These are phyloP conservation scores for Boletus coccyginus DNA, from an alignment of 768 basidiomycete genomes.

Conservation along the genomic window DNA sequence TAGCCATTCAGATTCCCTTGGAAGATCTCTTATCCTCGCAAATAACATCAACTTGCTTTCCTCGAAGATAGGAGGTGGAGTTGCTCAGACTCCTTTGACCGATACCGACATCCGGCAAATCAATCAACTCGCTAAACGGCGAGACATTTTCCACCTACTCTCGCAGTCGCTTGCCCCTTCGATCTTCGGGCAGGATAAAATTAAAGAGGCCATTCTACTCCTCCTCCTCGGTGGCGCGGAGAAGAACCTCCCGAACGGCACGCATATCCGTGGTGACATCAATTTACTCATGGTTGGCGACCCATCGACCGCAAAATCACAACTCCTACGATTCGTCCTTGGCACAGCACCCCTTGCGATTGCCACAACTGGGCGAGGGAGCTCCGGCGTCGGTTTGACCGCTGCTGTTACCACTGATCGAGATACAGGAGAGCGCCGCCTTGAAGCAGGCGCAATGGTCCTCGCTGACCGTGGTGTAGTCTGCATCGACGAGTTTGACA, in stretches of 20 bases:
- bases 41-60: conserved; percentile 95
- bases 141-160: conserved; percentile 82
- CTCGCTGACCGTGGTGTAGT: conserved; percentile 98
- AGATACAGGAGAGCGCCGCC: conserved; percentile 93
- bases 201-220: conserved; percentile 91
- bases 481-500: conserved; percentile 99
- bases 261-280: conserved; percentile 98
- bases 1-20: conserved; percentile 13
- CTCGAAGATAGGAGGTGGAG: conserved; percentile 92
- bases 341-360: conserved; percentile 96
- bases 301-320: conserved; percentile 97
- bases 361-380: conserved; percentile 96
- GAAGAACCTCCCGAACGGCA: conserved; percentile 96
- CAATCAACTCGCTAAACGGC: conserved; percentile 87
- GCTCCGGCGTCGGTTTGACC: conserved; percentile 98
- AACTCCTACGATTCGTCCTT: conserved; percentile 92
- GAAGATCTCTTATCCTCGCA: conserved; percentile 86
- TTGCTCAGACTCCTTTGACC: conserved; percentile 88
- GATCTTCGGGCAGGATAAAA: conserved; percentile 94
- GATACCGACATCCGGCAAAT: conserved; percentile 95
- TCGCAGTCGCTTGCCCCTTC: conserved; percentile 96
- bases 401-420: conserved; percentile 98
- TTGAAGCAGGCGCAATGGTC: conserved; percentile 99
- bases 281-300: conserved; percentile 99
- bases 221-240: conserved; percentile 95